These are phyloP conservation scores for Lonicera japonica DNA, from an alignment of 129 eudicot species.

Conservation along the genomic window DNA sequence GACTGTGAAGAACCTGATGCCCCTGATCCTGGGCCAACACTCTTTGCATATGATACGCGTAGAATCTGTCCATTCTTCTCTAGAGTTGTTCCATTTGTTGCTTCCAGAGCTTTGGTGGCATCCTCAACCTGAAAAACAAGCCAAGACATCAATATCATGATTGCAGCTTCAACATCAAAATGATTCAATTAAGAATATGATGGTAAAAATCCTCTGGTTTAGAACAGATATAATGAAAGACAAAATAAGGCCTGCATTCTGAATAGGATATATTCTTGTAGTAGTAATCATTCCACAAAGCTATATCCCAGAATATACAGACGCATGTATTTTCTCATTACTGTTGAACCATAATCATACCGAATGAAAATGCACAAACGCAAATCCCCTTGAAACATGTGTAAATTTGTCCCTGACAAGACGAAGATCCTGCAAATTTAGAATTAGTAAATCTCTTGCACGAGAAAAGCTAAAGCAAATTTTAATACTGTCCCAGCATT, in stretches of 20 bases:
- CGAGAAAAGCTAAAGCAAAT: not conserved
- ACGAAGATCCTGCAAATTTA: constrained; percentile 75
- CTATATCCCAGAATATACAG: too few species aligned
- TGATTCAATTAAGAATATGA: too few species aligned
- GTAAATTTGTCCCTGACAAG: constrained; percentile 96
- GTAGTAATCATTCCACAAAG: too few species aligned
- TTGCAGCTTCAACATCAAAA: too few species aligned
- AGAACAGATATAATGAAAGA: too few species aligned
- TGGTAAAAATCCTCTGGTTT: too few species aligned
- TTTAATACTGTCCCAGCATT: not conserved
- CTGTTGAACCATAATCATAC: constrained; percentile 30
- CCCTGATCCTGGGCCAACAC: constrained; percentile 88
- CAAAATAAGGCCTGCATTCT: too few species aligned
- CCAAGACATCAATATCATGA: not conserved
- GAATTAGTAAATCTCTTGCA: constrained; percentile 3
- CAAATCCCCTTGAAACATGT: constrained; percentile 97
- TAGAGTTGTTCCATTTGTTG: constrained; percentile 82
- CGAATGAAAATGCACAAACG: constrained; percentile 87
- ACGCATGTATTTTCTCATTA: too few species aligned
- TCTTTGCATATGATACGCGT: constrained; percentile 96
- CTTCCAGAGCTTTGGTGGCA: constrained; percentile 90
- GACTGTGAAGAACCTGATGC: constrained; percentile 77
- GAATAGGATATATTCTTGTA: too few species aligned
- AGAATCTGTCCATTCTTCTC: constrained; percentile 94
- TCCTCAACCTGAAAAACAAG: constrained; percentile 65